These are phyloP conservation scores for Podila minutissima DNA, from an alignment of 192 early-diverging fungal species.

Conservation along the genomic window DNA sequence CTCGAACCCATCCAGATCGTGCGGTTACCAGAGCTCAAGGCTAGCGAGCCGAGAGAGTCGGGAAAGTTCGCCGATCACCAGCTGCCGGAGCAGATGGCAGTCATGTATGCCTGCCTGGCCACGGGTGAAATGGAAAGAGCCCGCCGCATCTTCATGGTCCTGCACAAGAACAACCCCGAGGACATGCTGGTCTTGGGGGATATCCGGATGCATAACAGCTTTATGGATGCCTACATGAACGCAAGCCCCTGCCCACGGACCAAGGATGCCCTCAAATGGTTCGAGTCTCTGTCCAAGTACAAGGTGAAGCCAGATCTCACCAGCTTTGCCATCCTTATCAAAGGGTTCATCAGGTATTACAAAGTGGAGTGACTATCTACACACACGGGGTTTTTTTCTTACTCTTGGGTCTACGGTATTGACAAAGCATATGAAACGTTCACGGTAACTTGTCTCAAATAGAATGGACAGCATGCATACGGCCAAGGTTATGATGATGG, in stretches of 20 bases:
- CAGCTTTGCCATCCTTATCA: conserved; percentile 84
- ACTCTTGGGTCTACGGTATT: neutral
- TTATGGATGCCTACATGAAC: conserved; percentile 78
- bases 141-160: conserved; percentile 71
- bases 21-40: conserved; percentile 29
- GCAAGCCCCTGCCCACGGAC: conserved; percentile 60
- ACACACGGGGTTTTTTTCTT: neutral
- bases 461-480: conserved; percentile 57
- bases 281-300: conserved; percentile 64
- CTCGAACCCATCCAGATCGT: conserved; percentile 45
- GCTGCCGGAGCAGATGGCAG: conserved; percentile 77
- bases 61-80: conserved; percentile 49
- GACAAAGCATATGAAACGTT: neutral
- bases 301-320: conserved; percentile 68
- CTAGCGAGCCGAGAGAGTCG: conserved; percentile 22
- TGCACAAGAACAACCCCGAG: conserved; percentile 69
- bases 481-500: conserved; percentile 55
- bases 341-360: conserved; percentile 69
- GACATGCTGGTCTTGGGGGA: conserved; percentile 79
- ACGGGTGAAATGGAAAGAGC: conserved; percentile 80
- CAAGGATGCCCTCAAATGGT: conserved; percentile 76
- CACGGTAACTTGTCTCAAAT: neutral
- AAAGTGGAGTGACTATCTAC: neutral
- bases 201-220: conserved; percentile 81
- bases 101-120: conserved; percentile 82